Base-by-base conservation (phyloP, 306 rosid genomes). In the Herpetospermum pedunculosum region DNA sequence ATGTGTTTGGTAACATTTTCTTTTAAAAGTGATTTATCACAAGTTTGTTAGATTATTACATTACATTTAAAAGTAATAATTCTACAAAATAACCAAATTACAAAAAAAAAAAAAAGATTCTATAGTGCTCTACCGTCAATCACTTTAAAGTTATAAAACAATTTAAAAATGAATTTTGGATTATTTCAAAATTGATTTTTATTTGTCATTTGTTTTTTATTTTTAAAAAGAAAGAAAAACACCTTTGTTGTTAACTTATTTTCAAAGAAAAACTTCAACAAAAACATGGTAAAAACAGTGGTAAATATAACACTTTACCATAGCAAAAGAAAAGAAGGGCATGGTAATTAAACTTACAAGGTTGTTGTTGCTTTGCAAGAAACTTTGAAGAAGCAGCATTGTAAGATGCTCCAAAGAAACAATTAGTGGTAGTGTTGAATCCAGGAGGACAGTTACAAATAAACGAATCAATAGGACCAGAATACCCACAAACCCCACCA, bases 361-460 rank as follows among this genome's bases (percentile, higher is more conserved):
- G 21, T 25, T 62, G 75, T 25, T 62, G 75, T 53, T 76, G 49
- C 75, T 43, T 30, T 12, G 87, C 68, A 25, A 73, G 77, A 43
- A 77, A 63, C 80, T 75, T 85, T 28, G 88, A 80, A 34, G 88
- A 79, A 58, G 77, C 93, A 47, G 10, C n/a, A 18, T 76, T 83
- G 48, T 77, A 85, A 35, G 81, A 13, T 19, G 85, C 73, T 73
- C 79, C 83, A 76, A 92, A 84, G 84, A 75, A 88, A 72, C 97
- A 92, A 80, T 86, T 84, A 2, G 80, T 81, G 1, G 96, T 76
- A 1, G 88, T 85, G 84, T 87, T 90, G 54, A 88, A 77, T 49
- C 96, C 98, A 78, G 75, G 77, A 14, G 91, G 96, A 77, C 97
- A 92, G n/a, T 84, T 87, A 77, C 97, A 92, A 26, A 84, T 25